These are phyloP conservation scores for Pseudonectria foliicola DNA, from an alignment of 2,329 filamentous ascomycete species.

Conservation along the genomic window DNA sequence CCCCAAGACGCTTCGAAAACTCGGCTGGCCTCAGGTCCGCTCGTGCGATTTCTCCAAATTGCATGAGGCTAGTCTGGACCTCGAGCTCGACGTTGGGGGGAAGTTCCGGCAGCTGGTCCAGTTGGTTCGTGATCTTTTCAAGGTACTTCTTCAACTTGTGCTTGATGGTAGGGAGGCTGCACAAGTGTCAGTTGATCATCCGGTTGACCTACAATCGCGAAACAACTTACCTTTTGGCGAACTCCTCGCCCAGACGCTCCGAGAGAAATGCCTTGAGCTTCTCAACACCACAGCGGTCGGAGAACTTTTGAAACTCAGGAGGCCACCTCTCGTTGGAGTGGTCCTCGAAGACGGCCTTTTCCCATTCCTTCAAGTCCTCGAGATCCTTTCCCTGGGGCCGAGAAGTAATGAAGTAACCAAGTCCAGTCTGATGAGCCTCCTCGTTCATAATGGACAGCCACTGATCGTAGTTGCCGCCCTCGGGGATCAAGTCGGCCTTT, in stretches of 20 bases:
- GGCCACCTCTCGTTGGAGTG: slow-evolving; percentile 39
- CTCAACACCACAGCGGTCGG: slow-evolving; percentile 45
- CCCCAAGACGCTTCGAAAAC: slow-evolving; percentile 39
- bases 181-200: slow-evolving; percentile 9
- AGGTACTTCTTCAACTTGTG: slow-evolving; percentile 46
- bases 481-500: slow-evolving; percentile 68
- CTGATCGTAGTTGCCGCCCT: slow-evolving; percentile 40
- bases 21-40: slow-evolving; percentile 39
- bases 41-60: slow-evolving; percentile 47
- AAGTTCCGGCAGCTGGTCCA: slow-evolving; percentile 57
- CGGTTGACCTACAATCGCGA: slow-evolving; percentile 3
- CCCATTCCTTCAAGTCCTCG: slow-evolving; percentile 44
- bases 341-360: slow-evolving; percentile 44
- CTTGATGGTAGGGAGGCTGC: slow-evolving; percentile 45
- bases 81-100: slow-evolving; percentile 61
- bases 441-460: slow-evolving; percentile 60
- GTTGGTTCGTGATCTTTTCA: slow-evolving; percentile 42
- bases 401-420: slow-evolving; percentile 76
- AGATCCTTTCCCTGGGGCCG: slow-evolving; percentile 52
- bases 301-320: slow-evolving; percentile 37
- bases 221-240: slow-evolving; percentile 39
- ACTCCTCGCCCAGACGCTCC: slow-evolving; percentile 44
- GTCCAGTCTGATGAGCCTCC: slow-evolving; percentile 53
- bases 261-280: slow-evolving; percentile 47
- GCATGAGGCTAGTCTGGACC: slow-evolving; percentile 51